Evolutionary conservation across 495 filamentous ascomycete species (phyloP).

Genomic region (Neurospora sublineolata): DNA sequence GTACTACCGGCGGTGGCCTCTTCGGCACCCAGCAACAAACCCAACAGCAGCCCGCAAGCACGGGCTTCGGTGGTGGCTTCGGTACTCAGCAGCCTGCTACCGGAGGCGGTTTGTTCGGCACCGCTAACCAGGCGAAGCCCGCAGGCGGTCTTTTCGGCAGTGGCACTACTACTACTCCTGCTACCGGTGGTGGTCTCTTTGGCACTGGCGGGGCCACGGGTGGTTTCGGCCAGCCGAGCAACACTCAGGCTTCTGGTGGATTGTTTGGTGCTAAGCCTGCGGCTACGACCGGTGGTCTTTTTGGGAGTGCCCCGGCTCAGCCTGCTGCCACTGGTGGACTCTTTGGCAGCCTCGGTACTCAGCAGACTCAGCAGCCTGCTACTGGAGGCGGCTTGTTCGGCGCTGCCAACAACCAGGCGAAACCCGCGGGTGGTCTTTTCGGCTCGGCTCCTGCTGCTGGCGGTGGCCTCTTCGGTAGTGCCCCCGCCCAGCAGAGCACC

Average conservation of each 20-base stretch:
- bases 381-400: conserved; percentile 53
- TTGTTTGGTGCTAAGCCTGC: conserved; percentile 51
- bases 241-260: conserved; percentile 32
- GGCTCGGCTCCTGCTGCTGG: conserved; percentile 27
- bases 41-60: conserved; percentile 9
- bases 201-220: conserved; percentile 24
- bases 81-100: conserved; percentile 23
- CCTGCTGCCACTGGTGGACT: conserved; percentile 30
- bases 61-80: conserved; percentile 16
- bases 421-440: conserved; percentile 37
- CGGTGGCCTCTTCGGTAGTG: conserved; percentile 35
- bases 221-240: conserved; percentile 19
- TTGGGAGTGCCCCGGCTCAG: conserved; percentile 19
- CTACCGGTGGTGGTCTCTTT: conserved; percentile 31
- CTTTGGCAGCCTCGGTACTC: conserved; percentile 39
- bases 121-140: conserved; percentile 29
- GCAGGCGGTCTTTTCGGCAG: conserved; percentile 40
- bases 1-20: conserved; percentile 28
- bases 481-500: conserved; percentile 31
- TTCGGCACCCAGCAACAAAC: conserved; percentile 29
- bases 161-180: conserved; percentile 13
- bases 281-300: conserved; percentile 17
- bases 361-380: conserved; percentile 36
- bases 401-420: conserved; percentile 28
- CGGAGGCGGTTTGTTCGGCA: conserved; percentile 51